Evolutionary conservation across 352 stramenopile genomes (phyloP).

Genomic region (Phytopythium helicoides): DNA sequence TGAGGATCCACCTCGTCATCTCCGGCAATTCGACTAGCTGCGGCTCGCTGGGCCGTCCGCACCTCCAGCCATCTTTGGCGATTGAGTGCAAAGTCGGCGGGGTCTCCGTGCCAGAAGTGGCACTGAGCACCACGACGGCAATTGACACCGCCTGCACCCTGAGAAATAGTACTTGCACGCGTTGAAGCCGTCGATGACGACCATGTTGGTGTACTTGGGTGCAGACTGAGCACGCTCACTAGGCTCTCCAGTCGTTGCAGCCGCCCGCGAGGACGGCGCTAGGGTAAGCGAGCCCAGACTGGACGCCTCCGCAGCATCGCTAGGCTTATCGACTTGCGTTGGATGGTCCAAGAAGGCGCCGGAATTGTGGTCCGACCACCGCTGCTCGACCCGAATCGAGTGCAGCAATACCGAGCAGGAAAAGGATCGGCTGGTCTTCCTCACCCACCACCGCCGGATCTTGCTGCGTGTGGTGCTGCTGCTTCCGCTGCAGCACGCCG

Average conservation of each 20-base stretch:
- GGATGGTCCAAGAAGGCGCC: conserved; percentile 59
- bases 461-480: conserved; percentile 6
- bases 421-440: conserved; percentile 12
- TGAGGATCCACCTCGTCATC: conserved; percentile 62
- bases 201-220: conserved; percentile 85
- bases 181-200: conserved; percentile 75
- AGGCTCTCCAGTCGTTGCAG: not conserved
- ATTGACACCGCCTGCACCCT: conserved; percentile 47
- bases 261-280: conserved; percentile 48
- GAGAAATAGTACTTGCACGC: conserved; percentile 88
- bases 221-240: not conserved
- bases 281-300: conserved; percentile 44
- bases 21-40: conserved; percentile 48
- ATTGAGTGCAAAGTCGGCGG: conserved; percentile 63
- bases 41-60: conserved; percentile 57
- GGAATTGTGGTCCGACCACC: conserved; percentile 51
- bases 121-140: conserved; percentile 66
- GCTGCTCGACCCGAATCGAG: conserved; percentile 45
- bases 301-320: not conserved
- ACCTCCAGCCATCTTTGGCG: conserved; percentile 64
- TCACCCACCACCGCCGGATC: too few relatives aligned
- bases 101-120: conserved; percentile 77
- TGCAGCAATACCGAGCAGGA: conserved; percentile 61
- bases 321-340: not conserved
- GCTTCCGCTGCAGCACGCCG: conserved; percentile 46